phyloP scores from a whole-genome alignment of 768 basidiomycete species.

The Mycena albidolilacea region DNA sequence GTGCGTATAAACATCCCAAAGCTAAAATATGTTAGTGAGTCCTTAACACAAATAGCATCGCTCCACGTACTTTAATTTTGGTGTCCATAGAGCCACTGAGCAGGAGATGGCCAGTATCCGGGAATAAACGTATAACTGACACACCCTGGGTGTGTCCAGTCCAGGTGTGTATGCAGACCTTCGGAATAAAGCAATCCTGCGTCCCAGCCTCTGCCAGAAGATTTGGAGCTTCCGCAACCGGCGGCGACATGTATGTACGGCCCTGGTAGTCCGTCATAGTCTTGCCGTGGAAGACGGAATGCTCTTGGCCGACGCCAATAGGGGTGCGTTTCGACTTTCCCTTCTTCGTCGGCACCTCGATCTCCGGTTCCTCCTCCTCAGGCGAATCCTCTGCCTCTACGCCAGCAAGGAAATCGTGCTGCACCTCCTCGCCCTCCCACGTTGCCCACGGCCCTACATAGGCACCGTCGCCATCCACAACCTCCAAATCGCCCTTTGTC shows the following conservation, averaged over 20 bases:
- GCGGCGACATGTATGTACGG: slow-evolving; percentile 97
- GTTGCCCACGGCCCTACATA: slow-evolving; percentile 97
- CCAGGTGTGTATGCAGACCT: slow-evolving; percentile 97
- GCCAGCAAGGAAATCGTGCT: slow-evolving; percentile 73
- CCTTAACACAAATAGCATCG: slow-evolving; percentile 3
- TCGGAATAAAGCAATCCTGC: slow-evolving; percentile 95
- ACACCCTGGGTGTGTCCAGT: slow-evolving; percentile 98
- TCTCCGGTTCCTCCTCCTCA: slow-evolving; percentile 76
- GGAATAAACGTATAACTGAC: slow-evolving; percentile 94
- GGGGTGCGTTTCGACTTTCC: slow-evolving; percentile 85
- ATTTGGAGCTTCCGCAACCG: slow-evolving; percentile 88
- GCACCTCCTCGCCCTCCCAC: slow-evolving; percentile 87
- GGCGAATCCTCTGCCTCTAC: slow-evolving; percentile 74
- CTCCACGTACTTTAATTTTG: slow-evolving; percentile 87
- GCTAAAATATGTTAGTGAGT: slow-evolving; percentile 57
- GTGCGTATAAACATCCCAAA: slow-evolving; percentile 98
- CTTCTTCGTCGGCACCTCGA: slow-evolving; percentile 73
- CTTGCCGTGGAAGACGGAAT: slow-evolving; percentile 97
- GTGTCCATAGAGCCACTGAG: slow-evolving; percentile 98
- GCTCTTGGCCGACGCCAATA: slow-evolving; percentile 81
- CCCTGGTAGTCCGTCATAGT: slow-evolving; percentile 98
- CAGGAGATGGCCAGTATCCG: slow-evolving; percentile 91
- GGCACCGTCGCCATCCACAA: slow-evolving; percentile 91
- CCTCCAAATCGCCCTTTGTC: slow-evolving; percentile 82
- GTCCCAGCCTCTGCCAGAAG: slow-evolving; percentile 84